Evolutionary conservation across 2,329 filamentous ascomycete genomes (phyloP).

Genomic region (Fusarium multiceps): DNA sequence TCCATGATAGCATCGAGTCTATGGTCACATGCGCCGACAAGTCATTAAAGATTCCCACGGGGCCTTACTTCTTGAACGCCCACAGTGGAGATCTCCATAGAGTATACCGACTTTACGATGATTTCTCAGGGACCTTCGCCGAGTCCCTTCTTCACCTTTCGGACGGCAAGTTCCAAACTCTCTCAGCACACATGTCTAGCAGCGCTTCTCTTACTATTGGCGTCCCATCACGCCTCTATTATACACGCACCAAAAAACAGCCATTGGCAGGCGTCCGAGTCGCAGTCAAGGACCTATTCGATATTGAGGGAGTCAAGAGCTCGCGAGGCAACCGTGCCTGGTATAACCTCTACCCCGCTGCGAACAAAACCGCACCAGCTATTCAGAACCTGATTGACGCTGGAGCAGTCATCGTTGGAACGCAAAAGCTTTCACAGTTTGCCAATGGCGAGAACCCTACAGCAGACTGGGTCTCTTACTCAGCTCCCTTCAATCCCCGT

Average conservation of each 20-base stretch:
- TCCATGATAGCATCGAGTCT: not conserved
- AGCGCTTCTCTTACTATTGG: constrained; percentile 15
- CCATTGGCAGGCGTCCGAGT: constrained; percentile 10
- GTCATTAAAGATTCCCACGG: not conserved
- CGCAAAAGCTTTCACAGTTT: constrained; percentile 32
- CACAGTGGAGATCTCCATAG: not conserved
- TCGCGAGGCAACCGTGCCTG: constrained; percentile 6
- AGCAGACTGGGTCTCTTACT: constrained; percentile 49
- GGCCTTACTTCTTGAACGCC: not conserved
- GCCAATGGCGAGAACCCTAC: constrained; percentile 3
- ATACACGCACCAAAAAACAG: not conserved
- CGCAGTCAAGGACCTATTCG: constrained; percentile 23
- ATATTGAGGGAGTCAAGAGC: constrained; percentile 30
- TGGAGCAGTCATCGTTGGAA: constrained; percentile 23
- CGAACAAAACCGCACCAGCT: not conserved
- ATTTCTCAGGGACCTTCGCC: not conserved
- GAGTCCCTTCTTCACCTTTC: not conserved
- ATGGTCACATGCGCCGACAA: not conserved
- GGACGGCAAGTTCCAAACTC: not conserved
- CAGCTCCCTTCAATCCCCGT: constrained; percentile 57
- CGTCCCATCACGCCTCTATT: constrained; percentile 15
- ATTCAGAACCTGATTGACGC: constrained; percentile 28
- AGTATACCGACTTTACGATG: not conserved
- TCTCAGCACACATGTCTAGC: not conserved
- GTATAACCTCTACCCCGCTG: constrained; percentile 2